phyloP scores from a whole-genome alignment of 108 stramenopile species.

The Epipyxis sp. region DNA sequence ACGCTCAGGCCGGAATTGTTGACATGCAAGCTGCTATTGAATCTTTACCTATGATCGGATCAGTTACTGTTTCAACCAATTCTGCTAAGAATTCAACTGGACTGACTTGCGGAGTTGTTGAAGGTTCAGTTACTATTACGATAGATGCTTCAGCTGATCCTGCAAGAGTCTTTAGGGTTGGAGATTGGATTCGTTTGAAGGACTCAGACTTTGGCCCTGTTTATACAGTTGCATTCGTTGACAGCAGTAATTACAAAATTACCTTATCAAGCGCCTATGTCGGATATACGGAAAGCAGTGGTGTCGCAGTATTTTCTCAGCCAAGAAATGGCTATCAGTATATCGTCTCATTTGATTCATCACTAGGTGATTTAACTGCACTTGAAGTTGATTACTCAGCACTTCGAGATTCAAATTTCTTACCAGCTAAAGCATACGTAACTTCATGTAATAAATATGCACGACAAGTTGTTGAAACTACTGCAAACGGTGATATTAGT shows the following conservation, averaged over 20 bases:
- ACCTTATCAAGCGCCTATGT: constrained; percentile 56
- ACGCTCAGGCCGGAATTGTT: constrained; percentile 24
- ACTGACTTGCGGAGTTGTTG: constrained; percentile 50
- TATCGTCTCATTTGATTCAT: constrained; percentile 65
- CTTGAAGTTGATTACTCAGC: constrained; percentile 50
- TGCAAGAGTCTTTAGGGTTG: constrained; percentile 45
- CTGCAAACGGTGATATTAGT: not conserved
- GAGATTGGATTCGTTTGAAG: constrained; percentile 70
- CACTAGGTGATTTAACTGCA: constrained; percentile 59
- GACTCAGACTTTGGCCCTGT: constrained; percentile 43
- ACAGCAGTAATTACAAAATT: constrained; percentile 35
- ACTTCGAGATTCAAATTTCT: constrained; percentile 24
- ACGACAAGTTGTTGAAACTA: constrained; percentile 44
- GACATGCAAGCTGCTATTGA: constrained; percentile 45
- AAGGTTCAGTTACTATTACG: constrained; percentile 51
- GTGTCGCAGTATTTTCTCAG: constrained; percentile 50
- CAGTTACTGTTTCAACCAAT: constrained; percentile 34
- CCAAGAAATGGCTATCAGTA: constrained; percentile 62
- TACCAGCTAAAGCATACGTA: constrained; percentile 28
- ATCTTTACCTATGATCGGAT: constrained; percentile 38
- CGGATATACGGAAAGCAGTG: constrained; percentile 35
- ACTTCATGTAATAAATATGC: constrained; percentile 59
- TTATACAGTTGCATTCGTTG: constrained; percentile 55
- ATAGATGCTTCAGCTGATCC: constrained; percentile 17
- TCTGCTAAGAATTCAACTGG: constrained; percentile 16